Conservation (phyloP, 139 green algal genomes). For the Astrephomene gubernaculifera region DNA sequence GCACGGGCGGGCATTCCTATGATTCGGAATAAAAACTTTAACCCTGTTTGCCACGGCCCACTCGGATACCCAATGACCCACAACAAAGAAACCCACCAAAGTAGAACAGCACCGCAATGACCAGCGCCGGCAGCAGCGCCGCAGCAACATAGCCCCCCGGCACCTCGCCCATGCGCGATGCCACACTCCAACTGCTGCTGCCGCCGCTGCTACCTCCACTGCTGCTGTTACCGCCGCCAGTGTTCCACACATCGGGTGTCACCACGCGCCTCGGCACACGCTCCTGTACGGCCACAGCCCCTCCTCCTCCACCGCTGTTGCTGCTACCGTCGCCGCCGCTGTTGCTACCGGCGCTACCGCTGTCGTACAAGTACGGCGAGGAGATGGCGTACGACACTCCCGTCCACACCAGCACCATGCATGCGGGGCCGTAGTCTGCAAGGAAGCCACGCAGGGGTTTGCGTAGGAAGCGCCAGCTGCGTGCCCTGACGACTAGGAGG, state of each 20-base stretch:
- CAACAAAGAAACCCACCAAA: conserved; percentile 87
- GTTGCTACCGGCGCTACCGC: not conserved
- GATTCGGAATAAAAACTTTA: too few species aligned
- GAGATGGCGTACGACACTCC: conserved; percentile 72
- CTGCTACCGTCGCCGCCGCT: too few species aligned
- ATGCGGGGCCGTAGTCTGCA: conserved; percentile 87
- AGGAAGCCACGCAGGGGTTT: conserved; percentile 62
- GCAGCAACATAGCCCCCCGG: conserved; percentile 71
- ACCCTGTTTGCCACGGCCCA: too few species aligned
- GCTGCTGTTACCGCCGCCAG: conserved; percentile 45
- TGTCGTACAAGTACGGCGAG: too few species aligned
- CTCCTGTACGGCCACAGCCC: conserved; percentile 26
- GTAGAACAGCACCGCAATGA: conserved; percentile 92
- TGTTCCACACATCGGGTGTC: conserved; percentile 81
- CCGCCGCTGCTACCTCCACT: not conserved
- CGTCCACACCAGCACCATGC: conserved; percentile 80
- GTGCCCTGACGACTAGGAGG: conserved; percentile 61
- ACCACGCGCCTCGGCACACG: conserved; percentile 71
- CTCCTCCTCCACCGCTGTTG: too few species aligned
- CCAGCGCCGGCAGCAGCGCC: conserved; percentile 79
- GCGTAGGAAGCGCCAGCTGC: conserved; percentile 74
- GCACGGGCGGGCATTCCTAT: too few species aligned
- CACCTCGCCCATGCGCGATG: conserved; percentile 61
- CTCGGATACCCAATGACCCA: too few species aligned
- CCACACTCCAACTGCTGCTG: conserved; percentile 15